phyloP scores from a whole-genome alignment of 2,329 filamentous ascomycete genomes.

The Fusarium concolor region DNA sequence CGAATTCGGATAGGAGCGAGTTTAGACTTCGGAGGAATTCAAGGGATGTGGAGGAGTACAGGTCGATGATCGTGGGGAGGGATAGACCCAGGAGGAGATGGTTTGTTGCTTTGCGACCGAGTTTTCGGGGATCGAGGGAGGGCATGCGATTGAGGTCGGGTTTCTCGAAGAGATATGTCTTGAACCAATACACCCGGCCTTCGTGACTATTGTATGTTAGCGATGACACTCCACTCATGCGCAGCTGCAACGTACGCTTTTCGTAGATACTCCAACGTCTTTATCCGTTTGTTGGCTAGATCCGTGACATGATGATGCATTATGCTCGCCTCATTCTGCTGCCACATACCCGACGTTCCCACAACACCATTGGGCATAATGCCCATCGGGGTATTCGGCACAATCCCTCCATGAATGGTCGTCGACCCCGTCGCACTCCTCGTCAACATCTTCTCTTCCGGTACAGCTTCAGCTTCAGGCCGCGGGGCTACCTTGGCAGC shows the following conservation, averaged over 20 bases:
- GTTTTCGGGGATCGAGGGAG: slow-evolving; percentile 85
- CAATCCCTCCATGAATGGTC: slow-evolving; percentile 38
- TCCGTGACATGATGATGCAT: slow-evolving; percentile 79
- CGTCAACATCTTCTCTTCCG: slow-evolving; percentile 59
- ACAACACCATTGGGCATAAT: slow-evolving; percentile 33
- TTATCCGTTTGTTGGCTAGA: slow-evolving; percentile 89
- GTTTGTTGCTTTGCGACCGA: slow-evolving; percentile 91
- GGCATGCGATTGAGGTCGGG: slow-evolving; percentile 83
- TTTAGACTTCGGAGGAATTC: slow-evolving; percentile 92
- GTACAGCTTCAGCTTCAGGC: slow-evolving; percentile 29
- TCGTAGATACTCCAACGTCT: slow-evolving; percentile 90
- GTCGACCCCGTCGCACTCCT: slow-evolving; percentile 55
- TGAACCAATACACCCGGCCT: slow-evolving; percentile 97
- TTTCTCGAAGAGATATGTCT: slow-evolving; percentile 92
- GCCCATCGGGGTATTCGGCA: slow-evolving; percentile 23
- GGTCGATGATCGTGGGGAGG: slow-evolving; percentile 87
- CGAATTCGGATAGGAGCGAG: slow-evolving; percentile 88
- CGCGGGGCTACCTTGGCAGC: slow-evolving; percentile 57
- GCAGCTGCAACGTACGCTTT: slow-evolving; percentile 78
- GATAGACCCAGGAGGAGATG: slow-evolving; percentile 94
- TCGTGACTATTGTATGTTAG: slow-evolving; percentile 73
- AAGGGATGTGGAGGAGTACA: slow-evolving; percentile 80
- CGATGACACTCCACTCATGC: not conserved
- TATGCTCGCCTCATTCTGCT: slow-evolving; percentile 61
- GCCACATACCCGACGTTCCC: slow-evolving; percentile 46